These are phyloP conservation scores for Hortaea sp. DNA, from an alignment of 2,329 filamentous ascomycete genomes.

Conservation along the genomic window DNA sequence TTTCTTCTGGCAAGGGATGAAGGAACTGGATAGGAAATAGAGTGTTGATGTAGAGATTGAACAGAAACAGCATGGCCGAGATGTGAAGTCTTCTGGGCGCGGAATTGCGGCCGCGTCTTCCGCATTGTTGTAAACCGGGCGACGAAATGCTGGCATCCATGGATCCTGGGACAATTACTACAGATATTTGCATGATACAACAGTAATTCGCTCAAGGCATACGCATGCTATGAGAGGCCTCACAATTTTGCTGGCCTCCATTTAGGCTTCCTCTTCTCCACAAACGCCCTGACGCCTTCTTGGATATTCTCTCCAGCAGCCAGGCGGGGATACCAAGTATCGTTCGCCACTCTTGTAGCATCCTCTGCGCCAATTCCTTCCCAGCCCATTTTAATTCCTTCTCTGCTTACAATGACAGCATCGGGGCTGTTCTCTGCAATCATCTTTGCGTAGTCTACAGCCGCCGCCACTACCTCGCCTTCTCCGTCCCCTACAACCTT, in stretches of 20 bases:
- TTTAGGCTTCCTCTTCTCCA: slow-evolving; percentile 59
- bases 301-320: slow-evolving; percentile 61
- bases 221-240: too few species aligned
- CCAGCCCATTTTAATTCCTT: slow-evolving; percentile 64
- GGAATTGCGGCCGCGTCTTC: too few species aligned
- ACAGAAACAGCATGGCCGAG: too few species aligned
- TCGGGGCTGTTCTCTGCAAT: slow-evolving; percentile 59
- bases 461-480: slow-evolving; percentile 44
- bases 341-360: slow-evolving; percentile 47
- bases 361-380: slow-evolving; percentile 56
- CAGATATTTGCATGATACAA: too few species aligned
- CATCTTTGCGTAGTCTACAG: slow-evolving; percentile 50
- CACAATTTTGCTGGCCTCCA: slow-evolving; percentile 46
- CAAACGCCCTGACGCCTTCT: slow-evolving; percentile 65
- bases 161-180: too few species aligned
- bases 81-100: too few species aligned
- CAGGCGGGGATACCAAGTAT: slow-evolving; percentile 50
- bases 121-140: too few species aligned
- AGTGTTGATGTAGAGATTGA: too few species aligned
- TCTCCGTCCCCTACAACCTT: slow-evolving; percentile 40
- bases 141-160: too few species aligned
- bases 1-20: too few species aligned
- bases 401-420: slow-evolving; percentile 61
- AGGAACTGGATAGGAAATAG: too few species aligned
- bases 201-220: too few species aligned